phyloP scores from a whole-genome alignment of 2,329 filamentous ascomycete genomes.

The Stenocarpella maydis region DNA sequence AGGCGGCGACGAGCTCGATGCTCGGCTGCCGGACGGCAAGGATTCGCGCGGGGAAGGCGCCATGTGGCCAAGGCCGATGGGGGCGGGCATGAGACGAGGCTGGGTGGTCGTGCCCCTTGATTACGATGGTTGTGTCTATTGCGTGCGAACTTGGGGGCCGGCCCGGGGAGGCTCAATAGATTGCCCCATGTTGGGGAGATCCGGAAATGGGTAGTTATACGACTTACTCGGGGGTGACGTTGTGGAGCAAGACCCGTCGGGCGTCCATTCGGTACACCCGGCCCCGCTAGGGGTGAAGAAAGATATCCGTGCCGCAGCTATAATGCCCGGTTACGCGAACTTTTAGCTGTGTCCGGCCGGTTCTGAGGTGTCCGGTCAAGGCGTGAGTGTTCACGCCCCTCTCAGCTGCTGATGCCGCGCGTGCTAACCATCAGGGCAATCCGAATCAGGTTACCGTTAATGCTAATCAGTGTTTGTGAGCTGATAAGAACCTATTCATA shows the following conservation, averaged over 20 bases:
- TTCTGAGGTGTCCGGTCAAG: not conserved
- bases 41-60: slow-evolving; percentile 44
- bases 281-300: not conserved
- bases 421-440: too few species aligned
- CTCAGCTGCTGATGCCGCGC: too few species aligned
- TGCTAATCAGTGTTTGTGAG: not conserved
- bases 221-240: not conserved
- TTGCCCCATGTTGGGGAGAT: not conserved
- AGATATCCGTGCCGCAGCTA: not conserved
- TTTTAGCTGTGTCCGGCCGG: not conserved
- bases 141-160: not conserved
- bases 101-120: slow-evolving; percentile 1
- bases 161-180: not conserved
- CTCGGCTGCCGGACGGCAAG: slow-evolving; percentile 46
- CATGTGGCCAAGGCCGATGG: slow-evolving; percentile 43
- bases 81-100: slow-evolving; percentile 32
- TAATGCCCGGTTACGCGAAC: not conserved
- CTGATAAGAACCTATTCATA: too few species aligned
- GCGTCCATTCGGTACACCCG: not conserved
- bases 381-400: too few species aligned
- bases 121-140: not conserved
- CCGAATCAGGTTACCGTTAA: not conserved
- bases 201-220: not conserved
- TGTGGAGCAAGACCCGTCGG: not conserved
- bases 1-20: slow-evolving; percentile 46